Conservation (phyloP, 202 grass and related monocot species). For the Zoysia matrella region DNA sequence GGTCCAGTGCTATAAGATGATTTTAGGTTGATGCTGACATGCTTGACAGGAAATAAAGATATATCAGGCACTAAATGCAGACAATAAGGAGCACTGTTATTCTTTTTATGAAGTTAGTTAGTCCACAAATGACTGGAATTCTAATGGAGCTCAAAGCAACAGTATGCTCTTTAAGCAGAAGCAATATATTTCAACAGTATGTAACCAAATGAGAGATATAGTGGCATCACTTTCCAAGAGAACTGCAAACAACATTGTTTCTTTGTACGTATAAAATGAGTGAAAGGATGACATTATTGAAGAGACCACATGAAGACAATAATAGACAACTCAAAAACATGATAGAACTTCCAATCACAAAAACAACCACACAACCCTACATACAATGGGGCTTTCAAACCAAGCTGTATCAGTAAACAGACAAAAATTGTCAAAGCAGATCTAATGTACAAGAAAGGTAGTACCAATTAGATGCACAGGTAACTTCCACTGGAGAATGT, state of each 20-base stretch:
- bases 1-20: background rate
- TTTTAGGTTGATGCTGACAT: background rate
- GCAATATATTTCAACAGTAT: no score
- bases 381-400: slow-evolving; percentile 50
- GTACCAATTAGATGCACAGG: slow-evolving; percentile 70
- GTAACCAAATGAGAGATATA: no score
- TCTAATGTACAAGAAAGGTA: slow-evolving; percentile 46
- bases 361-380: slow-evolving; percentile 38
- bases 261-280: background rate
- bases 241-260: slow-evolving; percentile 8
- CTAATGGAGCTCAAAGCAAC: no score
- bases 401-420: slow-evolving; percentile 52
- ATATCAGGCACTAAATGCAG: no score
- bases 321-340: slow-evolving; percentile 36
- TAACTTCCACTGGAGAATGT: slow-evolving; percentile 85
- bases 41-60: no score
- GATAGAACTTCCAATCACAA: slow-evolving; percentile 40
- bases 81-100: no score
- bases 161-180: no score
- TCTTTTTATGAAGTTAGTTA: no score
- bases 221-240: background rate
- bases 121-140: no score
- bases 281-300: slow-evolving; percentile 1
- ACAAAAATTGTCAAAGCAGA: slow-evolving; percentile 32
- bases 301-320: slow-evolving; percentile 24